Evolutionary conservation across 2,329 filamentous ascomycete species (phyloP).

Genomic region (Fusarium nematophilum): DNA sequence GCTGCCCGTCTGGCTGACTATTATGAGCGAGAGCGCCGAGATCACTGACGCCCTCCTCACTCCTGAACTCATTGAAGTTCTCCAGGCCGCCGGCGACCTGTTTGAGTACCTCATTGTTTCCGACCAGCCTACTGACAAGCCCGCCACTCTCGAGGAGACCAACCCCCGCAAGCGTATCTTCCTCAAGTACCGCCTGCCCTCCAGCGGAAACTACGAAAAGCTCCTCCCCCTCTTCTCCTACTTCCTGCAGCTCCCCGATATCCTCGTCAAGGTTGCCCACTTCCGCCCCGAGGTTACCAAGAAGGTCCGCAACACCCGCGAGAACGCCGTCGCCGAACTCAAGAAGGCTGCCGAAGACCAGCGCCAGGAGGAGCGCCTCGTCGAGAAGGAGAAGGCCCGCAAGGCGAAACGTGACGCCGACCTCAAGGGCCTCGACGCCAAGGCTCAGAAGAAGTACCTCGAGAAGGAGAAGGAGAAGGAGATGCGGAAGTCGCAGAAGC

Average conservation of each 20-base stretch:
- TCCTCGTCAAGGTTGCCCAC: conserved; percentile 78
- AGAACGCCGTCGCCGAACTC: conserved; percentile 83
- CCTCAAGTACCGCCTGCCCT: conserved; percentile 78
- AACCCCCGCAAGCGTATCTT: conserved; percentile 86
- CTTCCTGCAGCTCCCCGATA: conserved; percentile 87
- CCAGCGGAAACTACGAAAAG: conserved; percentile 69
- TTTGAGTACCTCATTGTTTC: conserved; percentile 90
- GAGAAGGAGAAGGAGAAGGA: conserved; percentile 85
- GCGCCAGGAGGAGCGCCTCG: conserved; percentile 81
- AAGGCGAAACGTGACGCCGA: conserved; percentile 92
- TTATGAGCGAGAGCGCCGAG: conserved; percentile 98
- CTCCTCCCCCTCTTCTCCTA: conserved; percentile 82
- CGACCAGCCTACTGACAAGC: conserved; percentile 90
- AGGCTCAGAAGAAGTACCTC: conserved; percentile 87
- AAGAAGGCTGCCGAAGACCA: conserved; percentile 82
- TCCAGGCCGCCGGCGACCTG: conserved; percentile 78
- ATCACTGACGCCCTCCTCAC: conserved; percentile 90
- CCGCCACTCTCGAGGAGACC: conserved; percentile 85
- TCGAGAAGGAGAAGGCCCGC: conserved; percentile 79
- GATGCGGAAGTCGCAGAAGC: conserved; percentile 65
- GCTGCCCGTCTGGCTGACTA: conserved; percentile 87
- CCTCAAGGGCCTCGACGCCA: conserved; percentile 79
- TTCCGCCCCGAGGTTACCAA: conserved; percentile 92
- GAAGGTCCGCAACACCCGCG: conserved; percentile 83
- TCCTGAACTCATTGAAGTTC: conserved; percentile 83